Percentiles rank a stretch among this genome's conserved stretches.
Evolutionary conservation across 495 filamentous ascomycete genomes (phyloP).

Genomic region (Neurospora sublineolata): DNA sequence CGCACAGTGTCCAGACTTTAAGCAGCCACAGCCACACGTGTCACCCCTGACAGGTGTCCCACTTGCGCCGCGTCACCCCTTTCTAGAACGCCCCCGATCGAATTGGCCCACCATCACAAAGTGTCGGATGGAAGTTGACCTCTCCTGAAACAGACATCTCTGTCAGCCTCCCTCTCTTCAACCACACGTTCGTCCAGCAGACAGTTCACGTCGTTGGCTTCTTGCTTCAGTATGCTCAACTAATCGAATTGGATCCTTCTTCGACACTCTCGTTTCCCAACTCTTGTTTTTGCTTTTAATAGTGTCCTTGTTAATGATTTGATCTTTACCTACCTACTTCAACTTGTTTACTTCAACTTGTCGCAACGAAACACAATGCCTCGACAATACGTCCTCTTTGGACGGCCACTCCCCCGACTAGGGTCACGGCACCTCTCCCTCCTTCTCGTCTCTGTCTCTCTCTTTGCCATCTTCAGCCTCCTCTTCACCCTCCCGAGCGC

Average conservation of each 20-base stretch:
- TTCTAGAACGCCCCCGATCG: not conserved
- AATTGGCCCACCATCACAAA: not conserved
- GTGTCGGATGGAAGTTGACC: not conserved
- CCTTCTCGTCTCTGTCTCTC: constrained; percentile 30
- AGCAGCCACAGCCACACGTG: not conserved
- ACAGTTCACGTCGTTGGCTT: not conserved
- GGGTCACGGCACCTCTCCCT: constrained; percentile 33
- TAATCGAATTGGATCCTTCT: not conserved
- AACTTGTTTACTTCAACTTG: not conserved
- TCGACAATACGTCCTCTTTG: constrained; percentile 35
- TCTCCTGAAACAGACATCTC: not conserved
- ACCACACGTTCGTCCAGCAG: not conserved
- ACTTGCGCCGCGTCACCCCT: not conserved
- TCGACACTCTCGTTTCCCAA: not conserved
- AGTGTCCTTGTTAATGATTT: not conserved
- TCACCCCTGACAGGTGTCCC: not conserved
- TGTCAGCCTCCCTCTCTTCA: not conserved
- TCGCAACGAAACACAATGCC: constrained; percentile 30
- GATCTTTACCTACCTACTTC: too few species aligned
- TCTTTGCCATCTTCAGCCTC: constrained; percentile 36
- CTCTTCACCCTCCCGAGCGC: constrained; percentile 36
- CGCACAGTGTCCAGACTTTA: not conserved
- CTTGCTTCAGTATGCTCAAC: not conserved
- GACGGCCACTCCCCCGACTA: constrained; percentile 32
- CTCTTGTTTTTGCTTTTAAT: not conserved